Base-by-base conservation (phyloP, 202 grass and related monocot species). In the Bolboschoenoplectus hybrid region DNA sequence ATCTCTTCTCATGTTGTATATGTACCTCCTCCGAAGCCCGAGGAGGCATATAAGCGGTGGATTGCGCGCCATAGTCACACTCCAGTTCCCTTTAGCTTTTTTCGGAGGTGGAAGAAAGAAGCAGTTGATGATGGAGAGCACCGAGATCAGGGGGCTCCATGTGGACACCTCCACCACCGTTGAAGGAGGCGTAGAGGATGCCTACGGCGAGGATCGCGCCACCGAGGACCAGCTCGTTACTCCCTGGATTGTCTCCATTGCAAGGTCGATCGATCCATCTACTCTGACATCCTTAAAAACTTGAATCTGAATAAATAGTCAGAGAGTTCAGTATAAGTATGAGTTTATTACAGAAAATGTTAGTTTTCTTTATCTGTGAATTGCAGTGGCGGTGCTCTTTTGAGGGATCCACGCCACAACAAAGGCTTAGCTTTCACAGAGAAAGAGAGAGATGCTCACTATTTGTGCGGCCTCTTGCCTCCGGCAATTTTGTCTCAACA, bases 361-460 rank as follows among this genome's bases (percentile, higher is more conserved):
- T 70, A 13, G 14, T 69, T 41, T 17, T 67, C 32, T 45, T 50
- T 60, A 41, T 44, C 6, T 83, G 39, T 32, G 11, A 58, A 49
- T 63, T 84, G 56, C 60, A 98, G 95, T 38, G 96, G 96, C 5
- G 91, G 94, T 72, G 81, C 93, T 9, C 78, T 98, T 16, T 87
- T 95, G 86, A 93, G 96, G 72, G 93, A 95, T 90, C 96, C 96
- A 78, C 85, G 87, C 67, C 93, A 93, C 89, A 98, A 98, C 85
- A 98, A 98, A 82, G 96, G 96, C 12, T 86, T 98, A 1, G 94
- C 93, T 0, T 98, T 95, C 90, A 91, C 90, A 3, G 96, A 98
- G 89, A 95, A 91, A 71, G 96, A 98, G 84, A 92, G 96, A 53
- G 96, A 98, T 71, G 85, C 91, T 58, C 96, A 98, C 89, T 98